Conservation (phyloP, 129 eudicot genomes). For the Kitagawia praeruptora region DNA sequence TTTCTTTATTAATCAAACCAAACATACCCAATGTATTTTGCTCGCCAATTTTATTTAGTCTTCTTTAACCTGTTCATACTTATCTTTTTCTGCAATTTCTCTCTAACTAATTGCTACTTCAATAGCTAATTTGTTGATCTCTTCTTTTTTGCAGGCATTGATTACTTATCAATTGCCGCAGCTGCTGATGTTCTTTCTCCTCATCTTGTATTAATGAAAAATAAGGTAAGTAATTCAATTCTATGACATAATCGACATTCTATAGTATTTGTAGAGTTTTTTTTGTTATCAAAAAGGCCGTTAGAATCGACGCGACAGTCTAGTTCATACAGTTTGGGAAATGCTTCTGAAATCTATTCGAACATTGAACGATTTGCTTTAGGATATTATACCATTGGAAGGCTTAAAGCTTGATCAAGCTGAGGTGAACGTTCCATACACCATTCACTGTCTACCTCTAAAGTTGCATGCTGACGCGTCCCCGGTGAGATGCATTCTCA, state of each 20-base stretch:
- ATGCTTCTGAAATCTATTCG: not conserved
- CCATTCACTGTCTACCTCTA: slow-evolving; percentile 28
- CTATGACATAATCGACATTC: not conserved
- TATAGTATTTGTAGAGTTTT: not conserved
- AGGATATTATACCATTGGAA: slow-evolving; percentile 31
- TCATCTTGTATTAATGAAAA: not conserved
- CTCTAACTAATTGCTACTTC: not conserved
- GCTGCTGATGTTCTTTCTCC: not conserved
- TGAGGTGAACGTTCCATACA: slow-evolving; percentile 10
- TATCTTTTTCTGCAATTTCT: not conserved
- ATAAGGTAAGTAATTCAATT: not conserved
- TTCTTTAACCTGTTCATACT: no score
- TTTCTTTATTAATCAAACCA: not conserved
- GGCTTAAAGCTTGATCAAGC: slow-evolving; percentile 24
- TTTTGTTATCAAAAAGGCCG: no score
- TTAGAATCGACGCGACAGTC: no score
- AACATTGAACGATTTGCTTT: not conserved
- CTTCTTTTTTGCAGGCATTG: not conserved
- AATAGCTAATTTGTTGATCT: not conserved
- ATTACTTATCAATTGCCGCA: slow-evolving; percentile 1
- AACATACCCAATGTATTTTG: not conserved
- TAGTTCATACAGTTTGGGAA: no score
- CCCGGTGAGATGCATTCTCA: slow-evolving; percentile 27
- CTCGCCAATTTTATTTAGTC: not conserved
- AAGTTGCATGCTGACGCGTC: slow-evolving; percentile 29